phyloP scores from a whole-genome alignment of 1,284 basidiomycete genomes.

The Tilletia walkeri region DNA sequence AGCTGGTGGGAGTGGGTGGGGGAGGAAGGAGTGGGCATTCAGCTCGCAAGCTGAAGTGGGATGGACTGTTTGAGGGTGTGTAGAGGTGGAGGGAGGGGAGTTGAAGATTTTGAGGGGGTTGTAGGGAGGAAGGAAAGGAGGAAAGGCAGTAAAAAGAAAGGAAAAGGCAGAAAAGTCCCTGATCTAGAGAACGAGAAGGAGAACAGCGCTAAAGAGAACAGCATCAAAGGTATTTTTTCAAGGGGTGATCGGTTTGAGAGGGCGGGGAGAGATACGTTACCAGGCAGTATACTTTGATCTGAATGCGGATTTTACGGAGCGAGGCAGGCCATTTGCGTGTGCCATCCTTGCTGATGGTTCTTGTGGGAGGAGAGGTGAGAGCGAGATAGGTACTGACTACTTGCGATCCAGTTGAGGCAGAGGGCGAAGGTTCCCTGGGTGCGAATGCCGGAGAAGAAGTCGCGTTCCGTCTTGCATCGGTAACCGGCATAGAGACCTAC shows the following conservation, averaged over 20 bases:
- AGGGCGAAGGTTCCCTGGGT: slow-evolving; percentile 52
- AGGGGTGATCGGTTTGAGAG: too few relatives aligned
- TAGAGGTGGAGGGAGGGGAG: background rate
- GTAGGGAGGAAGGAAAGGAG: too few relatives aligned
- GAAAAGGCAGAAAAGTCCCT: slow-evolving; percentile 5
- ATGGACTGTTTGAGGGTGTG: background rate
- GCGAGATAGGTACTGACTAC: slow-evolving; percentile 46
- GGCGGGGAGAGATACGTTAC: background rate
- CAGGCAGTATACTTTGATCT: background rate
- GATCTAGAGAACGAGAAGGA: background rate
- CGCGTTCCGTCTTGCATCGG: slow-evolving; percentile 43
- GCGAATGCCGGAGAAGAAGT: slow-evolving; percentile 52
- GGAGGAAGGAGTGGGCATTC: background rate
- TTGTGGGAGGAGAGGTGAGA: slow-evolving; percentile 21
- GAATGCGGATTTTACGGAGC: too few relatives aligned
- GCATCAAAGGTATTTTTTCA: background rate
- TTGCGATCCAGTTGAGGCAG: slow-evolving; percentile 54
- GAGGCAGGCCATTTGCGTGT: too few relatives aligned
- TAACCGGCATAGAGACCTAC: slow-evolving; percentile 54
- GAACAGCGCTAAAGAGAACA: too few relatives aligned
- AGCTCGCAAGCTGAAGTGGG: too few relatives aligned
- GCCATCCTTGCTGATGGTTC: background rate
- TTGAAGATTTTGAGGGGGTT: too few relatives aligned
- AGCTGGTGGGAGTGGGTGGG: too few relatives aligned
- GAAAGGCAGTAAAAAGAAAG: slow-evolving; percentile 3